phyloP scores from a whole-genome alignment of 495 filamentous ascomycete species.

The Aspergillus hancockii region DNA sequence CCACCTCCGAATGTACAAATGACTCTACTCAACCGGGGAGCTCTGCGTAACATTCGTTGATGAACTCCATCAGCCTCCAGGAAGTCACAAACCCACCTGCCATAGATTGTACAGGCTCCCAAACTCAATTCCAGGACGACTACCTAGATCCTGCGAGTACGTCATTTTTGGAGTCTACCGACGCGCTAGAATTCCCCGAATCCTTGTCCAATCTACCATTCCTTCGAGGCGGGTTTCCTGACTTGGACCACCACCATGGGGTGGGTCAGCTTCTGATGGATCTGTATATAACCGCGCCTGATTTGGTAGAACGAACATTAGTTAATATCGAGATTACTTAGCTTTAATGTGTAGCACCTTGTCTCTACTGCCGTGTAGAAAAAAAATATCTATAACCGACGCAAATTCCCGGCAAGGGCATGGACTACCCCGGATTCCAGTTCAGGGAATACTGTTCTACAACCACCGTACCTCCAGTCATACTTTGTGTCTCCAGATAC shows the following conservation, averaged over 20 bases:
- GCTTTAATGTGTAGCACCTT: too few species aligned
- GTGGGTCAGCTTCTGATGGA: constrained; percentile 3
- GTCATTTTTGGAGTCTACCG: not conserved
- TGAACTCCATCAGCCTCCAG: not conserved
- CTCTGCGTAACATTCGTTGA: not conserved
- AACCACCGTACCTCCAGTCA: too few species aligned
- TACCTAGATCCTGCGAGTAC: not conserved
- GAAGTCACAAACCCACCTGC: not conserved
- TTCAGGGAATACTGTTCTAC: too few species aligned
- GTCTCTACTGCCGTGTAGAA: too few species aligned
- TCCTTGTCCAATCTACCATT: not conserved
- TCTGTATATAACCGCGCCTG: not conserved
- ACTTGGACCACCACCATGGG: not conserved
- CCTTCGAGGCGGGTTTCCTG: not conserved
- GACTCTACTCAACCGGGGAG: not conserved
- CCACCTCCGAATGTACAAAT: not conserved
- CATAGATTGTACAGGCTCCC: not conserved
- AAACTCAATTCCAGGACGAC: too few species aligned
- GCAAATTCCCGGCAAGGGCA: not conserved
- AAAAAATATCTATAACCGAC: constrained; percentile 4
- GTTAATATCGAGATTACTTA: too few species aligned
- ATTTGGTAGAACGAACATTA: too few species aligned
- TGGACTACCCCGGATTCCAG: not conserved
- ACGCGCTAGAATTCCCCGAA: not conserved
- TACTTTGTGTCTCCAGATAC: too few species aligned